Base-by-base conservation (phyloP, 1,284 basidiomycete genomes). In the Boletus smithii region DNA sequence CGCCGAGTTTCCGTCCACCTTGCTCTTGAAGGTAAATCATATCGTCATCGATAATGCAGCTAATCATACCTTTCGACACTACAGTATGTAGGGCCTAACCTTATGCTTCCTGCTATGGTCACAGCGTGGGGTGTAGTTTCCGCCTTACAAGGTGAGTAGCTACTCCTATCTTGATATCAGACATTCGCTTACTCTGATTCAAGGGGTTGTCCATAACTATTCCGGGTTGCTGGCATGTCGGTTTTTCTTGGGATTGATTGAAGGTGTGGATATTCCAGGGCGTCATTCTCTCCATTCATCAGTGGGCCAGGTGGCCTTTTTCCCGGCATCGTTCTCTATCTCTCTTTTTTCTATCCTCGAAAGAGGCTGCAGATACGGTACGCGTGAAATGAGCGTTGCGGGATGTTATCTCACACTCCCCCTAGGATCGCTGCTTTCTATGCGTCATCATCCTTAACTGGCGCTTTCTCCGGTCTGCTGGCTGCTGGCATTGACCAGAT, bases 381-480 rank as follows among this genome's bases (percentile, higher is more conserved):
- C 36, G 70, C 53, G 23, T 30, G 3, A 22, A 26, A 6, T 39
- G 8, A 38, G 2, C 9, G 1, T 27, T 6, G 8, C 2, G 4
- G 3, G 8, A 5, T 20, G 27, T 36, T 13, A 32, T 42, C 22
- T 48, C 7, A 55, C 7, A 6, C 26, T 29, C 4, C 4, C 26
- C 9, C 6, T 32, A 80, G 77, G 41, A 68, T 79, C 35, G 71
- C 77, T 5, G 56, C 72, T 7, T 79, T 83, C 65, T 82, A 78
- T 56, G 75, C 75, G 0, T 67, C 74, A 0, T 73, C 80, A 14
- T 79, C 80, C 0, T 64, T 85, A 16, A 74, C 81, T 0, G 73
- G 79, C 0, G 78, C 81, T 0, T 86, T 86, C 57, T 81, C 79
- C 8, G 82, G 83, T 4, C 66, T 86, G 10, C 69, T 86, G 11